Conservation (phyloP, 352 stramenopile genomes). For the Globisporangium irregulare region DNA sequence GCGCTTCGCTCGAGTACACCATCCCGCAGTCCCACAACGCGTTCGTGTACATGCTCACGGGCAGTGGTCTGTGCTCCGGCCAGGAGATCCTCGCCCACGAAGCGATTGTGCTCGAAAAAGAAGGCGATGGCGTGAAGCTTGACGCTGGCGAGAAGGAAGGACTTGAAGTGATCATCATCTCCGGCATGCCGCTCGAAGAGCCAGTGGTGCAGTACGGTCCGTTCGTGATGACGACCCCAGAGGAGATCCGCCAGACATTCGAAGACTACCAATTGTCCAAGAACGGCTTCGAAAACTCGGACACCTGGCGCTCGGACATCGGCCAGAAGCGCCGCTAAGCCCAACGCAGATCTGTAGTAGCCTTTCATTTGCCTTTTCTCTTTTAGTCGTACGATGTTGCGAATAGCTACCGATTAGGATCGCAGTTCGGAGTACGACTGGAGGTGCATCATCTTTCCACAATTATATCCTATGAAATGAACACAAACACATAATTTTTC, state of each 20-base stretch:
- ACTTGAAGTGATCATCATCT: slow-evolving; percentile 56
- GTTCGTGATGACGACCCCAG: slow-evolving; percentile 69
- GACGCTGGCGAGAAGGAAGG: slow-evolving; percentile 19
- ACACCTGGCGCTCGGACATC: slow-evolving; percentile 48
- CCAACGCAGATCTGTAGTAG: not conserved
- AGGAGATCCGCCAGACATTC: slow-evolving; percentile 54
- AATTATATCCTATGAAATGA: slow-evolving; percentile 7
- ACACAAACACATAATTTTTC: not conserved
- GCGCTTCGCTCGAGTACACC: slow-evolving; percentile 16
- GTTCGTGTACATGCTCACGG: slow-evolving; percentile 22
- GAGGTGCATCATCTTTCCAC: not conserved
- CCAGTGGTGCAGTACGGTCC: slow-evolving; percentile 61
- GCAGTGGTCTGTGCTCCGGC: slow-evolving; percentile 10
- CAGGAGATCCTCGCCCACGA: slow-evolving; percentile 18
- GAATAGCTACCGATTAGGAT: not conserved
- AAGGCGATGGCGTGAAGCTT: slow-evolving; percentile 22
- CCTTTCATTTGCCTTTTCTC: not conserved
- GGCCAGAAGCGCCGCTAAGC: slow-evolving; percentile 21
- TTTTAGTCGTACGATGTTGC: not conserved
- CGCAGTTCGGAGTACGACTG: not conserved
- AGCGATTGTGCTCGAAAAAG: slow-evolving; percentile 21
- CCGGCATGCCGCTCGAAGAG: slow-evolving; percentile 51
- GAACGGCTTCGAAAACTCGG: slow-evolving; percentile 70
- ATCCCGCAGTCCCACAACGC: slow-evolving; percentile 19
- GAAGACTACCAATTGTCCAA: slow-evolving; percentile 43